phyloP scores from a whole-genome alignment of 208 protist genomes.

The Leishmania braziliensis region DNA sequence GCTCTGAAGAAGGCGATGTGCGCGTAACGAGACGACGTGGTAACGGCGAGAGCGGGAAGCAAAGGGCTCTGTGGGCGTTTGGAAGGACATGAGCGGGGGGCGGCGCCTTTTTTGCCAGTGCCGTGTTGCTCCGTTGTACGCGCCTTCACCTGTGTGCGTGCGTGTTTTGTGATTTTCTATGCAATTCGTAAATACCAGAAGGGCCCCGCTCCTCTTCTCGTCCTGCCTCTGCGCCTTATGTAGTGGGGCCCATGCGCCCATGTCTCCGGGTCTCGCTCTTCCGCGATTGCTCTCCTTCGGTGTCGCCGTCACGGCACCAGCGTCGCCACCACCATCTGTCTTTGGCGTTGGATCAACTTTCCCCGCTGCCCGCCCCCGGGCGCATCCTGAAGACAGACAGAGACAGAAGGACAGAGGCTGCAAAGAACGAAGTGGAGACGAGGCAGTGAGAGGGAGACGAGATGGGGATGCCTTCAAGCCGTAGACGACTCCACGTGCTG shows the following conservation, averaged over 20 bases:
- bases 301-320: background rate
- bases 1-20: constrained; percentile 60
- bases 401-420: background rate
- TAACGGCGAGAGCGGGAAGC: background rate
- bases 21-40: constrained; percentile 8
- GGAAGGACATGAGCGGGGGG: background rate
- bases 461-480: background rate
- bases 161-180: background rate
- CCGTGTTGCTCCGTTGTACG: background rate
- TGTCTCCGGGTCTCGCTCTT: background rate
- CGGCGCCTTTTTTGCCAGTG: background rate
- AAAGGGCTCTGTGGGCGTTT: background rate
- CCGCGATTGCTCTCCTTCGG: background rate
- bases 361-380: background rate
- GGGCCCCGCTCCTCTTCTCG: background rate
- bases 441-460: background rate
- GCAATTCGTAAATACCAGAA: background rate
- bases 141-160: background rate
- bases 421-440: background rate
- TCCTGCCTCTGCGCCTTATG: background rate
- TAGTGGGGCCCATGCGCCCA: background rate
- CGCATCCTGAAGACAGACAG: background rate
- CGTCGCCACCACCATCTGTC: background rate
- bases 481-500: background rate
- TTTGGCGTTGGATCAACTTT: background rate